Evolutionary conservation across 2,329 filamentous ascomycete genomes (phyloP).

Genomic region (Dothidotthia symphoricarpi): DNA sequence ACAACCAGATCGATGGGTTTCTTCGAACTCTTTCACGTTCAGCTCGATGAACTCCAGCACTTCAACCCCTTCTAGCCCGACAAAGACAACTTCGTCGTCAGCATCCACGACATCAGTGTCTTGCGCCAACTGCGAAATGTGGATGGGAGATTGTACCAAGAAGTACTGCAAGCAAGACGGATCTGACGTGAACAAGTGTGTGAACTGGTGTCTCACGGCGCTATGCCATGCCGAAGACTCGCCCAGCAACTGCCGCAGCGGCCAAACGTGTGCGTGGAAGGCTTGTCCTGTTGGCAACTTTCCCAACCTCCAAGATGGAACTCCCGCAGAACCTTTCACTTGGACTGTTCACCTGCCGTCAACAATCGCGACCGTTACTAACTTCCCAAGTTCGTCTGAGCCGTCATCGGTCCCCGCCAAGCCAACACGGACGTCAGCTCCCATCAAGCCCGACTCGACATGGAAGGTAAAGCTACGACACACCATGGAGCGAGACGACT

Average conservation of each 20-base stretch:
- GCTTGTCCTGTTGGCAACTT: slow-evolving; percentile 3
- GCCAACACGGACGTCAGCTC: slow-evolving; percentile 1
- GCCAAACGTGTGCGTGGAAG: not conserved
- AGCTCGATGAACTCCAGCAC: slow-evolving; percentile 2
- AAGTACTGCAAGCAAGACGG: slow-evolving; percentile 2
- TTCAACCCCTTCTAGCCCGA: not conserved
- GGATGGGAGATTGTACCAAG: not conserved
- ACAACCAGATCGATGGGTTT: slow-evolving; percentile 5
- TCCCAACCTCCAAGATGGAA: not conserved
- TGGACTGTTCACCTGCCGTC: not conserved
- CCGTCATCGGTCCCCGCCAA: not conserved
- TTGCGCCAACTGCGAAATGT: not conserved
- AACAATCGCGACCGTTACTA: slow-evolving; percentile 1
- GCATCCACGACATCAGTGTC: too few species aligned
- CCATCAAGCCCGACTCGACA: not conserved
- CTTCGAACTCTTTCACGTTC: not conserved
- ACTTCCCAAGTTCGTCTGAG: not conserved
- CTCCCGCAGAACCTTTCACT: slow-evolving; percentile 2
- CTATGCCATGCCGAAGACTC: not conserved
- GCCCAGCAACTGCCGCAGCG: slow-evolving; percentile 2
- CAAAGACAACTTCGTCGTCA: too few species aligned
- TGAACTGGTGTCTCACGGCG: slow-evolving; percentile 1
- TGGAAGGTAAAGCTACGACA: slow-evolving; percentile 7
- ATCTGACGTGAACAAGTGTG: slow-evolving; percentile 1
- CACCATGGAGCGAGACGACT: not conserved